Conservation (phyloP, 805 yeast species). For the Yarrowia sp. region DNA sequence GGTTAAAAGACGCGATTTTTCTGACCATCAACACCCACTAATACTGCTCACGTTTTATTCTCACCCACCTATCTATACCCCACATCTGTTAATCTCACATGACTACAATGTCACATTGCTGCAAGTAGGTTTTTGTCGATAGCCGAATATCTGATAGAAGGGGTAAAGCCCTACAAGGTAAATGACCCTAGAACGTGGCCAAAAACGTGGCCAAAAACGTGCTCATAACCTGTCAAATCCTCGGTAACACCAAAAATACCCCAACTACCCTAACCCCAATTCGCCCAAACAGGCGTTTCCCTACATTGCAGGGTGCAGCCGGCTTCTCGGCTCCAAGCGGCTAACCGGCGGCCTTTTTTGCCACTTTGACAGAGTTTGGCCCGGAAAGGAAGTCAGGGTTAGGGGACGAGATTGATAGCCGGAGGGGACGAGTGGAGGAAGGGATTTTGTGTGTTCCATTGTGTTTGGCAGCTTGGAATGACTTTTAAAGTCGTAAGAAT, state of each 20-base stretch:
- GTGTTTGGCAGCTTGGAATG: no score
- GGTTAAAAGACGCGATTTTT: no score
- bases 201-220: not conserved
- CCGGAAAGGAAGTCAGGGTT: slow-evolving; percentile 3
- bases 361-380: not conserved
- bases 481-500: no score
- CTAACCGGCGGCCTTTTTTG: slow-evolving; percentile 1
- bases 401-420: not conserved
- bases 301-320: slow-evolving; percentile 9
- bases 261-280: not conserved
- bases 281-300: no score
- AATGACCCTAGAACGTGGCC: not conserved
- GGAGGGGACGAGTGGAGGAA: not conserved
- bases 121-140: not conserved
- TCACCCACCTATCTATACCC: not conserved
- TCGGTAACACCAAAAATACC: no score
- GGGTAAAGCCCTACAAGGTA: no score
- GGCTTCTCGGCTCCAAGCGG: slow-evolving; percentile 27
- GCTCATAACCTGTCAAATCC: not conserved
- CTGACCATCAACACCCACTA: no score
- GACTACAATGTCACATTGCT: slow-evolving; percentile 10
- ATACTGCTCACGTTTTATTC: no score
- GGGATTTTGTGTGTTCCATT: not conserved
- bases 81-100: slow-evolving; percentile 4
- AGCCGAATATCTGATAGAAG: not conserved